Conservation (phyloP, 2,329 filamentous ascomycete species). For the Aspergillus carbonarius region DNA sequence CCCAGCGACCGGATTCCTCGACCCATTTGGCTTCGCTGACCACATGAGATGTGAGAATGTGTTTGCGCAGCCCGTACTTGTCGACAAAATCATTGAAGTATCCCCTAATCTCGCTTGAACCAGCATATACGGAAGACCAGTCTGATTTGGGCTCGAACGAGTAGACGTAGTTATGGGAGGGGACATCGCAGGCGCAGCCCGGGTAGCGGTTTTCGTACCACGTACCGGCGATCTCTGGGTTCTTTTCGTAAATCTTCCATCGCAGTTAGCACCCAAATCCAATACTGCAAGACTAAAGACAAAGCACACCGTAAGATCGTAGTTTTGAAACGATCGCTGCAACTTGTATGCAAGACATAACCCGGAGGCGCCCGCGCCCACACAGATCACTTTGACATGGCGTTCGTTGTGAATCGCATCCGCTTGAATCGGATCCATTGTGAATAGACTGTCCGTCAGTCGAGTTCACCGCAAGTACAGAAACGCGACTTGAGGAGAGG, state of each 20-base stretch:
- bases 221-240: constrained; percentile 31
- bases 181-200: constrained; percentile 37
- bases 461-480: too few species aligned
- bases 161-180: constrained; percentile 36
- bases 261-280: not conserved
- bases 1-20: constrained; percentile 20
- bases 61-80: constrained; percentile 40
- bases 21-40: constrained; percentile 36
- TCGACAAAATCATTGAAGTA: constrained; percentile 42
- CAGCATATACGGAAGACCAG: constrained; percentile 43
- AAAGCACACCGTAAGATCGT: not conserved
- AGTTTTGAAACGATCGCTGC: not conserved
- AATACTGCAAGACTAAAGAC: not conserved
- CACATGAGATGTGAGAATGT: constrained; percentile 30
- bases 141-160: constrained; percentile 45
- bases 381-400: constrained; percentile 17
- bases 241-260: constrained; percentile 26
- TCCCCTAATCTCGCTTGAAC: constrained; percentile 42
- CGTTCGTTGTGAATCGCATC: constrained; percentile 1
- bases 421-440: not conserved
- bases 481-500: not conserved
- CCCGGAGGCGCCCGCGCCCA: constrained; percentile 17
- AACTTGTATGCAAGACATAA: not conserved
- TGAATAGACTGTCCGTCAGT: not conserved
- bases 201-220: constrained; percentile 35